phyloP scores from a whole-genome alignment of 108 stramenopile species.

The Nitzschia sp. region DNA sequence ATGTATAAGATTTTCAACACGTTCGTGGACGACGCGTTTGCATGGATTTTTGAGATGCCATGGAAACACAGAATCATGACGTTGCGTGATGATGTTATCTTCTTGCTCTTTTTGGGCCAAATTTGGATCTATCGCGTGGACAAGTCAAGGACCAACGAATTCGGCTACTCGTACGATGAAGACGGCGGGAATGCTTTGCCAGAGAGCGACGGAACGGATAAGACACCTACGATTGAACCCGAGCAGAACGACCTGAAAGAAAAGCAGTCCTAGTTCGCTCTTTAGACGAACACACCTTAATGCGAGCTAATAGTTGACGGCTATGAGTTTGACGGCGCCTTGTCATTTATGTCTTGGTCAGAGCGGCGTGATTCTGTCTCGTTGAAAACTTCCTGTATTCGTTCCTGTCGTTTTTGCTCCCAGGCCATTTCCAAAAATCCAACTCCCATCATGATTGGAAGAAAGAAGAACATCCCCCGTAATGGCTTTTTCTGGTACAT shows the following conservation, averaged over 20 bases:
- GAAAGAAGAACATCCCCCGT: constrained; percentile 55
- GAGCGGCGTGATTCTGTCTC: too few relatives aligned
- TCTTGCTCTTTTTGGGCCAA: constrained; percentile 54
- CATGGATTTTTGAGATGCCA: constrained; percentile 63
- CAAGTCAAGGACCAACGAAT: constrained; percentile 55
- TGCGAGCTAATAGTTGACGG: neutral
- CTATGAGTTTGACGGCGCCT: too few relatives aligned
- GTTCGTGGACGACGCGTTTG: constrained; percentile 68
- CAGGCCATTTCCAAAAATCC: constrained; percentile 47
- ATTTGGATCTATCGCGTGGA: constrained; percentile 55
- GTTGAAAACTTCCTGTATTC: constrained; percentile 3
- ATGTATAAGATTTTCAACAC: constrained; percentile 71
- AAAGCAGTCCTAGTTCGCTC: constrained; percentile 1
- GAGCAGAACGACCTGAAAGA: neutral
- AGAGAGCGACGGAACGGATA: neutral
- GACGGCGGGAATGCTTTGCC: neutral
- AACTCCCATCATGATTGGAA: constrained; percentile 68
- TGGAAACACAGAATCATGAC: constrained; percentile 62
- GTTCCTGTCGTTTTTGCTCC: constrained; percentile 20
- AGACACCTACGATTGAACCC: neutral
- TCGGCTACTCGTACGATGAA: constrained; percentile 49
- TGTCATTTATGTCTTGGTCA: too few relatives aligned
- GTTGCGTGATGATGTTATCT: constrained; percentile 64
- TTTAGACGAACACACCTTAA: too few relatives aligned
- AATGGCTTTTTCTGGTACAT: constrained; percentile 61